phyloP scores from a whole-genome alignment of 192 early-diverging fungal genomes.

The Cladochytrium replicatum region DNA sequence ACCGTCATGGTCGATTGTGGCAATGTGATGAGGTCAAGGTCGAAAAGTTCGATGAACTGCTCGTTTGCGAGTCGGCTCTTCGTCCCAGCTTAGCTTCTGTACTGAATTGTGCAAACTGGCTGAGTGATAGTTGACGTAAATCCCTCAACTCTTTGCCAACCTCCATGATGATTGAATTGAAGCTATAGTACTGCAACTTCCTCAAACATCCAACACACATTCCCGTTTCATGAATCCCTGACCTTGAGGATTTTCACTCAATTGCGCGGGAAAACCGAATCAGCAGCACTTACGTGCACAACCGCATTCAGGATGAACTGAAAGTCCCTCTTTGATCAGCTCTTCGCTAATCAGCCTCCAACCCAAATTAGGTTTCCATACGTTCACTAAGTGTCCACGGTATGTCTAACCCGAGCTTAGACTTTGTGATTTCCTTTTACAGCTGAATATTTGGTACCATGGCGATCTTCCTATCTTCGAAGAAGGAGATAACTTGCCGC shows the following conservation, averaged over 20 bases:
- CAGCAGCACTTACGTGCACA: slow-evolving; percentile 67
- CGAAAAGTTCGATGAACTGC: slow-evolving; percentile 95
- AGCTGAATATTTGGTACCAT: too few species aligned
- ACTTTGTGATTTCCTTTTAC: too few species aligned
- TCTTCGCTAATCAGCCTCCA: slow-evolving; percentile 94
- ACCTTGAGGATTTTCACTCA: slow-evolving; percentile 26
- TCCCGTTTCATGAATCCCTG: slow-evolving; percentile 91
- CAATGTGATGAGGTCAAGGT: slow-evolving; percentile 72
- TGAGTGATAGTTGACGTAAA: neutral
- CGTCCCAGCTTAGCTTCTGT: slow-evolving; percentile 83
- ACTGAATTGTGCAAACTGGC: slow-evolving; percentile 31
- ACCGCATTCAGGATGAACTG: slow-evolving; percentile 73
- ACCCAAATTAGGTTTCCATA: too few species aligned
- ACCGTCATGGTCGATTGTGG: too few species aligned
- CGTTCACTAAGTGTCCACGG: too few species aligned
- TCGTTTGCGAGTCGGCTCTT: slow-evolving; percentile 81
- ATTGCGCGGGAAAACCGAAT: neutral
- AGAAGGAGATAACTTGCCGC: slow-evolving; percentile 59
- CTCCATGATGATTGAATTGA: slow-evolving; percentile 93
- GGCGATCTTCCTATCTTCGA: slow-evolving; percentile 33
- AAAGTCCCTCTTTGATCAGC: slow-evolving; percentile 87
- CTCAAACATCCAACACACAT: slow-evolving; percentile 86
- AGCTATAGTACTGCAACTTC: slow-evolving; percentile 91
- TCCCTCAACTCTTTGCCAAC: slow-evolving; percentile 22
- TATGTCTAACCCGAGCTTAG: too few species aligned